Conservation (phyloP, 257 asterid genomes). For the Nicotiana obtusifolia region DNA sequence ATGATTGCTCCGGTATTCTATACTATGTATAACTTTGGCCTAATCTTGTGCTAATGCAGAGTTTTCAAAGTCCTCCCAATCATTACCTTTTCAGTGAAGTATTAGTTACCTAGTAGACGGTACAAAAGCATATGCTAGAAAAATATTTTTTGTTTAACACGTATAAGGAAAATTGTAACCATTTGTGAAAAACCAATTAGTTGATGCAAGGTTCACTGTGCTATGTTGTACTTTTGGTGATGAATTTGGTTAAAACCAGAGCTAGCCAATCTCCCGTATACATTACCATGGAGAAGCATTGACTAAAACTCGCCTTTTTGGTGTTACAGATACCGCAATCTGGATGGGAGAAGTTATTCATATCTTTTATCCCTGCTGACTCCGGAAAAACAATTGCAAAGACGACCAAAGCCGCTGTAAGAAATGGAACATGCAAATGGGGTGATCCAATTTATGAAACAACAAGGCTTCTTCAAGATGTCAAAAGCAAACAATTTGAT, state of each 20-base stretch:
- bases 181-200: neutral
- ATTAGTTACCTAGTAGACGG: neutral
- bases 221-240: slow-evolving; percentile 2
- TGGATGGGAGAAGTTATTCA: slow-evolving; percentile 97
- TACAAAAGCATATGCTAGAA: neutral
- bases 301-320: slow-evolving; percentile 6
- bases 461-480: slow-evolving; percentile 89
- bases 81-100: neutral
- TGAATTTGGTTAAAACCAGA: neutral
- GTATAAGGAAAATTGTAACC: neutral
- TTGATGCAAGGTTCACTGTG: neutral
- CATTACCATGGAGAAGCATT: neutral
- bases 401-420: slow-evolving; percentile 86
- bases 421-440: slow-evolving; percentile 98
- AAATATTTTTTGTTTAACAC: neutral
- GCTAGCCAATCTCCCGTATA: neutral
- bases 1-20: neutral
- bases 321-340: slow-evolving; percentile 75
- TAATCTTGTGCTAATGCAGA: neutral
- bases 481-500: slow-evolving; percentile 73
- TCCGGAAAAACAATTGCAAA: slow-evolving; percentile 82
- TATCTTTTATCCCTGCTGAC: slow-evolving; percentile 74
- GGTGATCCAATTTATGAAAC: slow-evolving; percentile 98
- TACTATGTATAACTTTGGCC: neutral
- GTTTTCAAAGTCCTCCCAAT: neutral